Evolutionary conservation across 2,329 filamentous ascomycete species (phyloP).

Genomic region (Diaporthe amygdali): DNA sequence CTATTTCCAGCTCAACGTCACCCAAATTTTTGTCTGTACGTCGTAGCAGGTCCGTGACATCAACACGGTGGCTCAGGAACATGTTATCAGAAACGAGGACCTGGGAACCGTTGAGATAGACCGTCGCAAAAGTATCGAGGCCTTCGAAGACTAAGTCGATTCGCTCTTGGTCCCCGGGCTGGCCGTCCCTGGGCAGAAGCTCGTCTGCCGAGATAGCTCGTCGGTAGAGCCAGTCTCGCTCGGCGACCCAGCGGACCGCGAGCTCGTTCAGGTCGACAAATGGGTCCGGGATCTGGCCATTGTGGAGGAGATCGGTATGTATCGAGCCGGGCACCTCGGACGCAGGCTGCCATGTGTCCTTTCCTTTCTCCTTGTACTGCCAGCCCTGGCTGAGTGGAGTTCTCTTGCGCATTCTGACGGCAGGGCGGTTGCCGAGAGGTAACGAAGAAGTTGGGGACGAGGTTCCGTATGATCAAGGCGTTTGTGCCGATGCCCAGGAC

Average conservation of each 20-base stretch:
- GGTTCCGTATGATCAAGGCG: no score
- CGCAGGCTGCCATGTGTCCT: slow-evolving; percentile 59
- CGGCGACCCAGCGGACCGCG: slow-evolving; percentile 76
- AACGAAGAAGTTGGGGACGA: no score
- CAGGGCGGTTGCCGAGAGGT: not conserved
- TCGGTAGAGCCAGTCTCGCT: slow-evolving; percentile 73
- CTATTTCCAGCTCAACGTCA: slow-evolving; percentile 65
- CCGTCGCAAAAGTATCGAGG: slow-evolving; percentile 79
- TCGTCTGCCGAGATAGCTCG: slow-evolving; percentile 56
- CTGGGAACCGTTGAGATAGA: slow-evolving; percentile 68
- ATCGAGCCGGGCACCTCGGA: slow-evolving; percentile 71
- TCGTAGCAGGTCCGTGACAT: slow-evolving; percentile 59
- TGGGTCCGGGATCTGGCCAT: slow-evolving; percentile 69
- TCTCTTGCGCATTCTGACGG: slow-evolving; percentile 40
- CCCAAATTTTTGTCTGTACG: slow-evolving; percentile 47
- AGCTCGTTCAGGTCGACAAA: slow-evolving; percentile 78
- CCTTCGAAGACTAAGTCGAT: slow-evolving; percentile 76
- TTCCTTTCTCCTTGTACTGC: slow-evolving; percentile 64
- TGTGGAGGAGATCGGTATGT: slow-evolving; percentile 68
- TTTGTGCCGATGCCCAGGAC: no score
- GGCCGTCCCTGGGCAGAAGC: slow-evolving; percentile 32
- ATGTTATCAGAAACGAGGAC: slow-evolving; percentile 79
- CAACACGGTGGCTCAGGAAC: slow-evolving; percentile 75
- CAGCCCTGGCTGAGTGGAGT: slow-evolving; percentile 61
- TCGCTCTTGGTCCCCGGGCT: slow-evolving; percentile 42